A percentile compares a stretch with the other conserved stretches of the same genome.
Evolutionary conservation across 371 early-diverging fungal species (phyloP).

Genomic region (Chytridium lagenaria): DNA sequence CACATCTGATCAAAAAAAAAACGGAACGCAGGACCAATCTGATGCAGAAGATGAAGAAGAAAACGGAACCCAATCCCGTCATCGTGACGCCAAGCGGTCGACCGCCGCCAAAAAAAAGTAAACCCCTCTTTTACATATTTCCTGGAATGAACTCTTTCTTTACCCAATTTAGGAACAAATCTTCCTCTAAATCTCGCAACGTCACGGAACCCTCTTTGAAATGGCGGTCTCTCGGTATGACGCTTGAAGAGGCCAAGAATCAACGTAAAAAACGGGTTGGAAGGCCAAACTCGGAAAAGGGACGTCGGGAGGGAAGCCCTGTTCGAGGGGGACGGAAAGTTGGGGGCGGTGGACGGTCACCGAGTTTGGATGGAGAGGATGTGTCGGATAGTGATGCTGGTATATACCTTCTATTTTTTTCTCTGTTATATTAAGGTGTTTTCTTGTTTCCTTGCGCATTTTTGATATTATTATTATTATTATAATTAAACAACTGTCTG

Average conservation of each 20-base stretch:
- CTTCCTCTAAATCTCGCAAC: slow-evolving; percentile 32
- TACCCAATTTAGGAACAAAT: slow-evolving; percentile 19
- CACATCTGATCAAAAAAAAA: neutral
- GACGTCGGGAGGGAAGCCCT: slow-evolving; percentile 10
- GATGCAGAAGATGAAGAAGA: neutral
- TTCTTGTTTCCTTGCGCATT: no score
- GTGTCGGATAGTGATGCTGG: slow-evolving; percentile 52
- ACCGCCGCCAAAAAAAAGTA: slow-evolving; percentile 31
- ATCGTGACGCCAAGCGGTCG: slow-evolving; percentile 16
- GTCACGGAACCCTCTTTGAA: slow-evolving; percentile 55
- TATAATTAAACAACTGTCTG: neutral
- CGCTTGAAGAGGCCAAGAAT: slow-evolving; percentile 32
- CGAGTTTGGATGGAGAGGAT: slow-evolving; percentile 47
- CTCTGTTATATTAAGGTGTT: no score
- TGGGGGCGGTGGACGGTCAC: slow-evolving; percentile 13
- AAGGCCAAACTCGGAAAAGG: slow-evolving; percentile 10
- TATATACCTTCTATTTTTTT: slow-evolving; percentile 4
- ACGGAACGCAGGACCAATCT: no score
- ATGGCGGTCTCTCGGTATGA: slow-evolving; percentile 51
- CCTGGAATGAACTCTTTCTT: neutral
- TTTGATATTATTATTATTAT: neutral
- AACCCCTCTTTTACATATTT: neutral
- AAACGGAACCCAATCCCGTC: neutral
- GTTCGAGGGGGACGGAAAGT: slow-evolving; percentile 12
- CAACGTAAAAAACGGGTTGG: slow-evolving; percentile 15